Evolutionary conservation across 257 asterid species (phyloP), one percentile per base, ranked within the genome.

Genomic region (Osmanthus fragrans): DNA sequence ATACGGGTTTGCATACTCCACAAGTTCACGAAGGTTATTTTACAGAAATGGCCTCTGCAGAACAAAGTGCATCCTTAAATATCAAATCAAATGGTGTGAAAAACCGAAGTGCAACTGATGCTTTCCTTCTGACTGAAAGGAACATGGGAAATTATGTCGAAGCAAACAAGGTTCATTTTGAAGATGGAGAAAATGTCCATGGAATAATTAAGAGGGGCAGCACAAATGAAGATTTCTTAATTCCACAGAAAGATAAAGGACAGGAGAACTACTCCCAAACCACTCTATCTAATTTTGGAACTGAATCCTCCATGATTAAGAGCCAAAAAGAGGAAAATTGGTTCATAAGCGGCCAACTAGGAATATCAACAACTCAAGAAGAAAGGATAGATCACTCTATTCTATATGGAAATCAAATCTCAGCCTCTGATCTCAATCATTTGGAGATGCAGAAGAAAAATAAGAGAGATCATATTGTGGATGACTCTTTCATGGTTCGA

Each of bases 401-500:
- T 54, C 83, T 79, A 78, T 65, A 12, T 67, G 90, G 82, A 51
- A 87, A 84, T 76, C 83, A 87, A 73, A 72, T 72, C 73, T 81
- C 82, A n/a, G 34, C 84, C 30, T 76, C 70, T 32, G 42, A n/a
- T 32, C 70, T 42, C 80, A 81, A 65, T 64, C 77, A 45, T 75
- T 79, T 70, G 66, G 85, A 45, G 71, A 73, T 5, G 32, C 76
- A 76, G 58, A 89, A 76, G 58, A 89, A 82, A 77, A 83, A 75
- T 69, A 84, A 78, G 56, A 85, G 82, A 74, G 94, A 80, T 23
- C 77, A 86, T 70, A 45, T 82, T 56, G 75, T 82, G 77, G 97
- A 92, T 63, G 97, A 92, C 77, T 90, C 95, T 58, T 85, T 88
- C 85, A 83, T 89, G 92, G 84, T 92, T 84, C 96, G 81, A 81